Base-by-base conservation (phyloP, 2,329 filamentous ascomycete species). In the Colletotrichum salicis region DNA sequence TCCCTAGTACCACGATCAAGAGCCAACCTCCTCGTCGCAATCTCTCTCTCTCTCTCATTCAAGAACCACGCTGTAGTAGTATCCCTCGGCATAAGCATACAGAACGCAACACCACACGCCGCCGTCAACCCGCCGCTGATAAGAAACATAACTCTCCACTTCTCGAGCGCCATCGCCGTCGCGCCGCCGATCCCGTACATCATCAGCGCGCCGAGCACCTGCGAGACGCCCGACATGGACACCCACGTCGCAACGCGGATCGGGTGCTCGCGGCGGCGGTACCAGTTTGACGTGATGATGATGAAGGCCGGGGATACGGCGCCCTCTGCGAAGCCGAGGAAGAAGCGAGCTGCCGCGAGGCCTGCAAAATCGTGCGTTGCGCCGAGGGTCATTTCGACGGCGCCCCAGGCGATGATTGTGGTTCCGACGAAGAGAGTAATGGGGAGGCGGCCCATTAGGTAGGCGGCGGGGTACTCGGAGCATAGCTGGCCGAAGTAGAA, bases 221-320 rank as follows among this genome's bases (percentile, higher is more conserved):
- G 78, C 11, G 76, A 73, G 15, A 78, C 64, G 4, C 77, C 77
- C 22, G 76, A 76, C 73, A 79, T 79, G 41, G 75, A 76, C 19
- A 79, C 72, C 79, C 79, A 80, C 3, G 75, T 70, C 0, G 79
- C 77, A 1, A 76, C 74, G 48, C 80, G 77, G 27, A 78, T 73
- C 8, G 78, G 75, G 33, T 81, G 79, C 58, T 81, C 79, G 24
- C 73, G 71, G 8, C 72, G 73, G 8, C 74, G 75, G 64, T 80
- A 81, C 78, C 77, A 81, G 51, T 76, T 77, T 15, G 76, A 77
- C 2, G 78, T 81, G 55, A 81, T 76, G 55, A 78, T 77, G 37
- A 81, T 74, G 64, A 80, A 81, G 22, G 78, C 78, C 2, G 79
- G 79, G 1, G 78, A 79, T 0, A 80, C 78, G 5, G 77, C 76